Percentiles rank a stretch among this genome's conserved stretches.
phyloP scores from a whole-genome alignment of 768 basidiomycete species.

The Pleurotus sapidus region DNA sequence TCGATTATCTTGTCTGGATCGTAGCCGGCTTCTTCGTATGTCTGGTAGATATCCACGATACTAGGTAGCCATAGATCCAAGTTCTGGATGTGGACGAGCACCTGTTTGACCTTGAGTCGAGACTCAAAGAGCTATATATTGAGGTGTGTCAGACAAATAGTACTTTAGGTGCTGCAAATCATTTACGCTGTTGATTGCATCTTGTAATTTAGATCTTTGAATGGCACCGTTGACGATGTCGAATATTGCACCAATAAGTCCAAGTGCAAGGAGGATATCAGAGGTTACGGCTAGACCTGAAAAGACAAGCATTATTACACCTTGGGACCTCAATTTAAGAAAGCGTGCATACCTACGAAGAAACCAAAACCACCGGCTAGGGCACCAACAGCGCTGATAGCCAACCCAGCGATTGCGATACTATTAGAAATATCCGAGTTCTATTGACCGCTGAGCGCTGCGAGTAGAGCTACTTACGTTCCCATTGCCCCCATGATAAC shows the following conservation, averaged over 20 bases:
- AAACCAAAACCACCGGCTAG: conserved; percentile 14
- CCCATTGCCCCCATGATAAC: conserved; percentile 13
- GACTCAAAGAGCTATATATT: conserved; percentile 10
- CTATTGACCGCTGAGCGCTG: background rate
- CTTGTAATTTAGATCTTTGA: conserved; percentile 10
- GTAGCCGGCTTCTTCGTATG: conserved; percentile 13
- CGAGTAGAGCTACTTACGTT: background rate
- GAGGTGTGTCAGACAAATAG: background rate
- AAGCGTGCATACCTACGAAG: conserved; percentile 6
- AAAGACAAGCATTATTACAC: background rate
- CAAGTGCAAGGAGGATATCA: conserved; percentile 9
- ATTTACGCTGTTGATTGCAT: conserved; percentile 10
- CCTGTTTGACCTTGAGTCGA: conserved; percentile 12
- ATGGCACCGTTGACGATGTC: conserved; percentile 11
- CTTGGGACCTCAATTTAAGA: background rate
- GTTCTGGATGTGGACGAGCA: conserved; percentile 7
- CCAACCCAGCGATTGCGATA: conserved; percentile 11
- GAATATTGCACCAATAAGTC: conserved; percentile 9
- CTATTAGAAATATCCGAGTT: background rate
- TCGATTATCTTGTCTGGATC: conserved; percentile 12
- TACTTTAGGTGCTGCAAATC: background rate
- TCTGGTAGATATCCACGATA: conserved; percentile 11
- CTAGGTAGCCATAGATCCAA: conserved; percentile 6
- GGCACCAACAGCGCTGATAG: conserved; percentile 10
- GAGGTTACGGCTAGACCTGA: conserved; percentile 11